Conservation (phyloP, 179 eudicot genomes). For the Beta macrorhiza region DNA sequence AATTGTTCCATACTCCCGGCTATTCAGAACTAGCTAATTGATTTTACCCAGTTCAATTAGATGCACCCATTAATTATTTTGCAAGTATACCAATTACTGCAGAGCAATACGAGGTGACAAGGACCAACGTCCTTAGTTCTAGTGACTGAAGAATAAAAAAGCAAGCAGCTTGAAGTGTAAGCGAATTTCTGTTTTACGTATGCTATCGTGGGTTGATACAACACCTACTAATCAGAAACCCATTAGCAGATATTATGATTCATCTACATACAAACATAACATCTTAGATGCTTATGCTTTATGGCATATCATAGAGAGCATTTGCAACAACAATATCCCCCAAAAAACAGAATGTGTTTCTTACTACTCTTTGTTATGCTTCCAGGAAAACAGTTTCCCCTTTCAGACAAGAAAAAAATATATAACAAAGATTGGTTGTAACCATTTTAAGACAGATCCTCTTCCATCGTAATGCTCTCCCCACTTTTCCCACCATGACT, state of each 20-base stretch:
- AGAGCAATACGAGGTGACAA: neutral
- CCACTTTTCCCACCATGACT: conserved; percentile 99
- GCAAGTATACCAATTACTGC: neutral
- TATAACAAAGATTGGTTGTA: conserved; percentile 1
- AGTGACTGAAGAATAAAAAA: neutral
- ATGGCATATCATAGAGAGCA: neutral
- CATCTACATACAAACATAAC: neutral
- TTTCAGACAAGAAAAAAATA: neutral
- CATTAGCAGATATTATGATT: neutral
- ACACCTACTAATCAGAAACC: neutral
- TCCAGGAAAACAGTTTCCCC: neutral
- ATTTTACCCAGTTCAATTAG: neutral
- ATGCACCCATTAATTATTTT: neutral
- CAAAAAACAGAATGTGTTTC: neutral
- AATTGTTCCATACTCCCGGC: neutral
- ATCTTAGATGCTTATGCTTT: neutral
- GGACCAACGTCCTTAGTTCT: neutral
- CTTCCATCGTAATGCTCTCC: conserved; percentile 97
- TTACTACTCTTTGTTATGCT: neutral
- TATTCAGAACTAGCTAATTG: neutral
- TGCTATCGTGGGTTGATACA: neutral
- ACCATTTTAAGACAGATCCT: conserved; percentile 95
- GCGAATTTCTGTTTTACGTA: neutral
- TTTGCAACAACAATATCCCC: neutral
- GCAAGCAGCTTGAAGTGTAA: neutral